Conservation (phyloP, 805 yeast species). For the Saccharomyces eubayanus region DNA sequence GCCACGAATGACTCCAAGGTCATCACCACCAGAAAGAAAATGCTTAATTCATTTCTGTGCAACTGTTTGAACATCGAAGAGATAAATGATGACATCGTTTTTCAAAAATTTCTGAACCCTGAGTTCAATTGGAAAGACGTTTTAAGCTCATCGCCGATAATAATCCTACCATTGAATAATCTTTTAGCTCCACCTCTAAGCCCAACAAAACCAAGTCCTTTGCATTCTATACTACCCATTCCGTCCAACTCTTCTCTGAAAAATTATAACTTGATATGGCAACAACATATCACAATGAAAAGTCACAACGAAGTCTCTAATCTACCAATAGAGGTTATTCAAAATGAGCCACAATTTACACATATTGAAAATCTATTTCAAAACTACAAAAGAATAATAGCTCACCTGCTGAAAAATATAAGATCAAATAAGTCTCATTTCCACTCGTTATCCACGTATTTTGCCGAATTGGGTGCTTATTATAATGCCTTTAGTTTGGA, state of each 20-base stretch:
- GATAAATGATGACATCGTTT: conserved; percentile 52
- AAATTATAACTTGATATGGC: neutral
- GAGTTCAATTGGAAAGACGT: conserved; percentile 79
- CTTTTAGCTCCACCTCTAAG: conserved; percentile 54
- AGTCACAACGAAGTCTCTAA: conserved; percentile 2
- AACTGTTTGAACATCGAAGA: conserved; percentile 55
- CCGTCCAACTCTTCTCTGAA: conserved; percentile 30
- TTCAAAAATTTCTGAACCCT: conserved; percentile 77
- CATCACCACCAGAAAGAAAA: conserved; percentile 64
- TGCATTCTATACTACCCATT: conserved; percentile 55
- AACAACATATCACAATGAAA: neutral
- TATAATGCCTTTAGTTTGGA: conserved; percentile 55
- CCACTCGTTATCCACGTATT: conserved; percentile 52
- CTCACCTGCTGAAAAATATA: conserved; percentile 22
- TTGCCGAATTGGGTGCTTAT: conserved; percentile 70
- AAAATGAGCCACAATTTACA: conserved; percentile 33
- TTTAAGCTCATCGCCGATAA: conserved; percentile 45
- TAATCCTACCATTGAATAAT: conserved; percentile 43
- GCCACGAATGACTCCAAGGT: conserved; percentile 38
- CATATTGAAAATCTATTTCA: conserved; percentile 32
- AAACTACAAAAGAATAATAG: conserved; percentile 22
- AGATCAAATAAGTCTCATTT: conserved; percentile 30
- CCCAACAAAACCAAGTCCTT: conserved; percentile 48
- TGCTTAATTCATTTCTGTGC: conserved; percentile 69
- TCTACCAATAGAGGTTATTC: conserved; percentile 20